Evolutionary conservation across 108 stramenopile species (phyloP).

Genomic region (Discostella stelligeroides): DNA sequence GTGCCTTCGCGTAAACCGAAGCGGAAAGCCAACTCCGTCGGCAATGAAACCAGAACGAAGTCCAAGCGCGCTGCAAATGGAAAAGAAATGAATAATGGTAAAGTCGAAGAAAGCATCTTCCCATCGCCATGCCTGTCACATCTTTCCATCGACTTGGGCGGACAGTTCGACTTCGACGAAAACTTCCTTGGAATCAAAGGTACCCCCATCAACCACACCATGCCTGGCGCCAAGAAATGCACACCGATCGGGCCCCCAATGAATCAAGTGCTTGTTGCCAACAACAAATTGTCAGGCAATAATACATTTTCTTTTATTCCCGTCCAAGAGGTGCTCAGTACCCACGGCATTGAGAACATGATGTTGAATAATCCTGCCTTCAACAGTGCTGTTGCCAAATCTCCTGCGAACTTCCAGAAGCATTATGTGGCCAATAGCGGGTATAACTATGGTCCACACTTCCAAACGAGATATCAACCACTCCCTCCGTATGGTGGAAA

Average conservation of each 20-base stretch:
- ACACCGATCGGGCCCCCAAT: too few relatives aligned
- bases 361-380: constrained; percentile 23
- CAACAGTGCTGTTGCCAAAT: constrained; percentile 14
- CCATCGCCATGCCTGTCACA: constrained; percentile 1
- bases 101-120: constrained; percentile 1
- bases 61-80: background rate
- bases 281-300: too few relatives aligned
- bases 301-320: constrained; percentile 24
- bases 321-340: background rate
- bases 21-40: constrained; percentile 1
- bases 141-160: constrained; percentile 9
- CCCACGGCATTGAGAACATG: background rate
- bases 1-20: background rate
- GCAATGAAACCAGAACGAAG: background rate
- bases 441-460: background rate
- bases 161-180: constrained; percentile 6
- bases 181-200: constrained; percentile 1
- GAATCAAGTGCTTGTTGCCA: too few relatives aligned
- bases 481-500: background rate
- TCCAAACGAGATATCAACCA: background rate
- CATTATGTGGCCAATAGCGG: background rate
- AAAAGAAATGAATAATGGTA: background rate
- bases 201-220: constrained; percentile 1
- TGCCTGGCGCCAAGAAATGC: background rate
- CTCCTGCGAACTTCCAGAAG: background rate